Evolutionary conservation across 1,284 basidiomycete genomes (phyloP).

Genomic region (Ustilago cynodontis): DNA sequence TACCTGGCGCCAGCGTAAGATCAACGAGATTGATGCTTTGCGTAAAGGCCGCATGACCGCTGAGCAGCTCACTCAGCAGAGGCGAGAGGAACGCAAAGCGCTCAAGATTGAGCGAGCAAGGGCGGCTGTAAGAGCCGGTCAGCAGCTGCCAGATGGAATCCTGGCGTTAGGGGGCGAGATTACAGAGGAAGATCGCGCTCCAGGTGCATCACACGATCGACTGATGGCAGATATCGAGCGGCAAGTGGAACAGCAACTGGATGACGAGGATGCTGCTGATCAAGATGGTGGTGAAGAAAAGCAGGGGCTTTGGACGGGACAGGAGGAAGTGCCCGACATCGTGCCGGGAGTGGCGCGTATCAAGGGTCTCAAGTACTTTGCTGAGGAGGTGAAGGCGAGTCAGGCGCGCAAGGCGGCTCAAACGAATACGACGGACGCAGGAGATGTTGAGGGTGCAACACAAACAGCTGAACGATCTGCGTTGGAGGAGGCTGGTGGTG

Average conservation of each 20-base stretch:
- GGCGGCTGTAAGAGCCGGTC: conserved; percentile 65
- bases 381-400: conserved; percentile 51
- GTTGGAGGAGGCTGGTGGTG: conserved; percentile 1
- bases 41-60: conserved; percentile 72
- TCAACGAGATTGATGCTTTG: conserved; percentile 65
- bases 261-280: conserved; percentile 42
- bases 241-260: conserved; percentile 53
- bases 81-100: conserved; percentile 63
- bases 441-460: conserved; percentile 9
- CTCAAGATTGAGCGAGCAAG: conserved; percentile 68
- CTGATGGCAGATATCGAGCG: conserved; percentile 55
- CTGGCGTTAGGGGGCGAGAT: conserved; percentile 68
- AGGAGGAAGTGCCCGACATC: conserved; percentile 57
- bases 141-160: conserved; percentile 64
- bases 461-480: not conserved
- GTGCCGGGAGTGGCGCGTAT: conserved; percentile 57
- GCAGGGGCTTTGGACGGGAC: conserved; percentile 48
- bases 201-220: conserved; percentile 47
- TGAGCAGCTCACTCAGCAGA: conserved; percentile 65
- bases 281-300: conserved; percentile 6
- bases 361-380: conserved; percentile 64
- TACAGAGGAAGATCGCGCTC: conserved; percentile 64
- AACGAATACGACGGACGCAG: not conserved
- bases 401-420: conserved; percentile 40
- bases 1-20: conserved; percentile 77